Evolutionary conservation across 2,329 filamentous ascomycete species (phyloP).

Genomic region (Talaromyces marneffei): DNA sequence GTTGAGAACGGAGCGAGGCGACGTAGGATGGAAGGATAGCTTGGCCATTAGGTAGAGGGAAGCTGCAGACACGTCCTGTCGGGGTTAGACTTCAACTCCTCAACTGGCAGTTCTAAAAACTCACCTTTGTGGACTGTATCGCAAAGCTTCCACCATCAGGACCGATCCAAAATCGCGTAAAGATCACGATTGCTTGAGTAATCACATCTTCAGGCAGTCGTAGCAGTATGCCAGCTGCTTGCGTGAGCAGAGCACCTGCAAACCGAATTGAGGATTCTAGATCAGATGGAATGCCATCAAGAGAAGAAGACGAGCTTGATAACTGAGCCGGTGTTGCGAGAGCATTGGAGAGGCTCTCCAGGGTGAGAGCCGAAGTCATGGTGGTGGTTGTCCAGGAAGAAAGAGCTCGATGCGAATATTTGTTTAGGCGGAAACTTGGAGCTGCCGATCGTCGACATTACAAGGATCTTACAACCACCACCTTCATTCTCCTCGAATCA

Average conservation of each 20-base stretch:
- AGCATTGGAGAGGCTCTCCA: slow-evolving; percentile 40
- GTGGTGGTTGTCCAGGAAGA: slow-evolving; percentile 10
- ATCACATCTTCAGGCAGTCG: slow-evolving; percentile 80
- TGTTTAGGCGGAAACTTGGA: neutral
- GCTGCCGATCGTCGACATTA: neutral
- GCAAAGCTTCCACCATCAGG: slow-evolving; percentile 41
- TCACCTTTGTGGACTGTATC: slow-evolving; percentile 40
- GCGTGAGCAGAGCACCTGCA: slow-evolving; percentile 41
- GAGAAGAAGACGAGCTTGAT: slow-evolving; percentile 38
- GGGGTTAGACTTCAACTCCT: neutral
- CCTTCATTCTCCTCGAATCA: neutral
- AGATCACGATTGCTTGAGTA: slow-evolving; percentile 74
- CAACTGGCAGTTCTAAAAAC: neutral
- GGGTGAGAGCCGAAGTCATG: slow-evolving; percentile 22
- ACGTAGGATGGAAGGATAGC: slow-evolving; percentile 68
- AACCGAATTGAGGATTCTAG: slow-evolving; percentile 42
- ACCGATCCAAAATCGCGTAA: slow-evolving; percentile 72
- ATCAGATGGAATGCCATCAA: slow-evolving; percentile 39
- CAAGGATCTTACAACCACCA: neutral
- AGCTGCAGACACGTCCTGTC: slow-evolving; percentile 73
- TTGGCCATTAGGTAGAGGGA: slow-evolving; percentile 77
- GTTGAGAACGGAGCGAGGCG: slow-evolving; percentile 73
- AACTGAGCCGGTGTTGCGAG: slow-evolving; percentile 43
- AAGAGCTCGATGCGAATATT: neutral
- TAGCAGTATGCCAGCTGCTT: slow-evolving; percentile 59